Conservation (phyloP, 331 rosid genomes). For the Quercus tomentella region DNA sequence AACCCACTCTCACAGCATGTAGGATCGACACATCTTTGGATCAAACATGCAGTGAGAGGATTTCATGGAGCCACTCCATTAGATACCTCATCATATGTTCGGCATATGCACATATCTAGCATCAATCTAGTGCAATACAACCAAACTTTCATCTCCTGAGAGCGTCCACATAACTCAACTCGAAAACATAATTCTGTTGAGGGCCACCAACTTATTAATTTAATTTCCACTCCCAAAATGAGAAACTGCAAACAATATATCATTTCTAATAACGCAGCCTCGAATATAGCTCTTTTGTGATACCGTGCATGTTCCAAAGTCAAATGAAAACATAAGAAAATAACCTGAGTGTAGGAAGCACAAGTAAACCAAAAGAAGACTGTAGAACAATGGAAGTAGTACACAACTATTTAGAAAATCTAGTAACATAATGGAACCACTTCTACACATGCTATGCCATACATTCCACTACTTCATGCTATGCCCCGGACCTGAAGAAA, state of each 20-base stretch:
- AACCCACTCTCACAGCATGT: too few species aligned
- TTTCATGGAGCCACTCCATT: too few species aligned
- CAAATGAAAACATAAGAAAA: background rate
- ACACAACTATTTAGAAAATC: slow-evolving; percentile 13
- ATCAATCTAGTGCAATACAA: too few species aligned
- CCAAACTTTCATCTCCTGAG: too few species aligned
- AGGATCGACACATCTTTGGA: too few species aligned
- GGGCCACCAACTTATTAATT: too few species aligned
- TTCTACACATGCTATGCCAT: slow-evolving; percentile 9
- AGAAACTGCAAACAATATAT: background rate
- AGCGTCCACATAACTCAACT: too few species aligned
- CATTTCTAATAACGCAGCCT: background rate
- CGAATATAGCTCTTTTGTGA: background rate
- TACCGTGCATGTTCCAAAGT: background rate
- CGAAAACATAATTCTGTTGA: too few species aligned
- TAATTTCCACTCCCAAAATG: too few species aligned
- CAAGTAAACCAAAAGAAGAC: background rate
- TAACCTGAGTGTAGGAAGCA: background rate
- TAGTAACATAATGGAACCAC: slow-evolving; percentile 13
- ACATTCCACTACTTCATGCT: slow-evolving; percentile 14
- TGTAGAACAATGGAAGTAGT: background rate
- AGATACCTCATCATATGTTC: too few species aligned
- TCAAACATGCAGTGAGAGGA: too few species aligned
- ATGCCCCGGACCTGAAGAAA: slow-evolving; percentile 14
- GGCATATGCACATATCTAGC: too few species aligned